Evolutionary conservation across 371 early-diverging fungal genomes (phyloP).

Genomic region (Nematocida major): DNA sequence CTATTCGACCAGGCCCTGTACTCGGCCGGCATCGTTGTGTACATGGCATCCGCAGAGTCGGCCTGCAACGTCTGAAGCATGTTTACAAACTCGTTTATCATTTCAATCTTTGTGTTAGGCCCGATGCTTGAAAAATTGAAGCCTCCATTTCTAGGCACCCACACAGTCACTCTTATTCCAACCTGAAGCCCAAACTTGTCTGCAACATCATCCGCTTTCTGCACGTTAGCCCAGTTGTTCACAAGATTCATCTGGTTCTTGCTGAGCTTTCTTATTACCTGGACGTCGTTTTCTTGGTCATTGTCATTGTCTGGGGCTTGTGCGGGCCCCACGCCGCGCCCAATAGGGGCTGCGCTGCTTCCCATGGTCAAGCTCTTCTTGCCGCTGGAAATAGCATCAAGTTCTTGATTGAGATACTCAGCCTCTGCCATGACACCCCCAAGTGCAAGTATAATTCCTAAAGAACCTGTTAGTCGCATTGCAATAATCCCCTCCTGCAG

Average conservation of each 20-base stretch:
- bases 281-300: no score
- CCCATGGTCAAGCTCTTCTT: not conserved
- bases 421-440: not conserved
- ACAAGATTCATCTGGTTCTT: conserved; percentile 13
- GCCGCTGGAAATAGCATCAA: not conserved
- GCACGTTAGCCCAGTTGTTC: not conserved
- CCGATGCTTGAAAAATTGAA: not conserved
- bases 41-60: not conserved
- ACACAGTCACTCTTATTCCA: conserved; percentile 4
- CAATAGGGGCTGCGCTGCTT: no score
- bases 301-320: no score
- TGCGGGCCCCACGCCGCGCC: no score
- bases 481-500: not conserved
- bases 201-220: conserved; percentile 4
- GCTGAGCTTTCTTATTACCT: not conserved
- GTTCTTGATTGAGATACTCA: not conserved
- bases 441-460: conserved; percentile 27
- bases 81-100: not conserved
- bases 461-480: conserved; percentile 34
- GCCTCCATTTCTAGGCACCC: not conserved
- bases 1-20: no score
- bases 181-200: not conserved
- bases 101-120: conserved; percentile 3
- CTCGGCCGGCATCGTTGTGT: conserved; percentile 10
- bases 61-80: not conserved